Percentiles rank a stretch among this genome's conserved stretches.
Evolutionary conservation across 371 early-diverging fungal genomes (phyloP).

Genomic region (Syncephalis plumigaleata): DNA sequence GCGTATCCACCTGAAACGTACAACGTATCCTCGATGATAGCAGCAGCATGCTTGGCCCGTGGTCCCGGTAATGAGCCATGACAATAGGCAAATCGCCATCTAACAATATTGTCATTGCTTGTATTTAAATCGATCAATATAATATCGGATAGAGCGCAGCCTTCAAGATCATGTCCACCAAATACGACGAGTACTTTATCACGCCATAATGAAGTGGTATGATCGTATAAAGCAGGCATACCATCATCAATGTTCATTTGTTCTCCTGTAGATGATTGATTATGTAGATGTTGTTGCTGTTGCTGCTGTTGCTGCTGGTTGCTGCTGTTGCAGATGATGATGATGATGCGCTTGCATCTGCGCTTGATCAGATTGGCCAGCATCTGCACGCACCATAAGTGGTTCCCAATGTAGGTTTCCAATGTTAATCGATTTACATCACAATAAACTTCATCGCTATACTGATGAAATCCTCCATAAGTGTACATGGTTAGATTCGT

Average conservation of each 20-base stretch:
- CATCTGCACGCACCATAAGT: constrained; percentile 36
- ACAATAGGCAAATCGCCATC: too few relatives aligned
- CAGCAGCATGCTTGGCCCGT: constrained; percentile 43
- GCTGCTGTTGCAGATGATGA: too few relatives aligned
- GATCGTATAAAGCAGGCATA: constrained; percentile 16
- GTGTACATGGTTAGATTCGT: constrained; percentile 16
- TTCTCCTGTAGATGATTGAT: constrained; percentile 3
- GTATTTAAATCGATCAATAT: constrained; percentile 32
- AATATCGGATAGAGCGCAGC: constrained; percentile 35
- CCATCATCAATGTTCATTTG: too few relatives aligned
- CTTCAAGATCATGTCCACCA: constrained; percentile 49
- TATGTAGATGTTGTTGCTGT: too few relatives aligned
- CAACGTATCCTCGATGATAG: constrained; percentile 36
- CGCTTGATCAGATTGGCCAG: constrained; percentile 41
- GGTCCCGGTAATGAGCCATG: constrained; percentile 31
- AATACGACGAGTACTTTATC: constrained; percentile 43
- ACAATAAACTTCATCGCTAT: constrained; percentile 46
- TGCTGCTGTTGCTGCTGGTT: too few relatives aligned
- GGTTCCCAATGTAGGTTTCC: constrained; percentile 27
- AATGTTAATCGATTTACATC: constrained; percentile 29
- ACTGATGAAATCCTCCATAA: constrained; percentile 55
- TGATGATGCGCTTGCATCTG: too few relatives aligned
- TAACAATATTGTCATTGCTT: constrained; percentile 29
- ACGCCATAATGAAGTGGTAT: constrained; percentile 40
- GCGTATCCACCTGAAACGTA: constrained; percentile 40